Evolutionary conservation across 1,284 basidiomycete genomes (phyloP).

Genomic region (Phlebopus sp.): DNA sequence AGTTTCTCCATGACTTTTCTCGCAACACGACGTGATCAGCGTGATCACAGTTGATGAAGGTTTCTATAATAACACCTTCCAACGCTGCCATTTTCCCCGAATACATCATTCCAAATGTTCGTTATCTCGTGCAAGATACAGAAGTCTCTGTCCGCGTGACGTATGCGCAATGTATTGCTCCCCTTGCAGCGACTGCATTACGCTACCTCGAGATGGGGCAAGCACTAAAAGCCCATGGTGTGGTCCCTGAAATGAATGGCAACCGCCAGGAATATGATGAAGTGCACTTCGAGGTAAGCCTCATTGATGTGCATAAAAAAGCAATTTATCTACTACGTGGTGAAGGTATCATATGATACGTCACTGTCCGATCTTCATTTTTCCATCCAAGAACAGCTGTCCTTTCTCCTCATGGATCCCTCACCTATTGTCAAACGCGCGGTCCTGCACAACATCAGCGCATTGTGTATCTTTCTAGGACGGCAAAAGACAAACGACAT

Average conservation of each 20-base stretch:
- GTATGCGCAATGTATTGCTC: conserved; percentile 85
- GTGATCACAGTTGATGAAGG: conserved; percentile 67
- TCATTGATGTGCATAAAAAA: conserved; percentile 3
- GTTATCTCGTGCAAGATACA: conserved; percentile 77
- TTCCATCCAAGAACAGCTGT: conserved; percentile 86
- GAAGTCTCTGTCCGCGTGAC: conserved; percentile 88
- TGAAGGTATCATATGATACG: conserved; percentile 83
- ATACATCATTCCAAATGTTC: conserved; percentile 91
- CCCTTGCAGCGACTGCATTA: conserved; percentile 80
- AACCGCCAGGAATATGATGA: conserved; percentile 75
- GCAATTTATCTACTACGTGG: conserved; percentile 7
- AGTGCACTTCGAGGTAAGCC: conserved; percentile 66
- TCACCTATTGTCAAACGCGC: conserved; percentile 77
- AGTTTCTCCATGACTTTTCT: conserved; percentile 29
- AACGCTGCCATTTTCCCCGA: conserved; percentile 90
- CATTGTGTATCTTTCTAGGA: conserved; percentile 91
- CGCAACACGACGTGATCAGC: conserved; percentile 2
- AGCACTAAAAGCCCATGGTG: conserved; percentile 79
- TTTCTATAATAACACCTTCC: conserved; percentile 86
- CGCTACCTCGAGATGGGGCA: conserved; percentile 92
- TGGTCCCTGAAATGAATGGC: conserved; percentile 38
- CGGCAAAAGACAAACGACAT: conserved; percentile 93
- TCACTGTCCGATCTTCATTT: conserved; percentile 83
- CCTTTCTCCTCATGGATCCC: conserved; percentile 70
- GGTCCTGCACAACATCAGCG: conserved; percentile 77